A percentile compares a stretch with the other conserved stretches of the same genome.
Conservation (phyloP, 768 basidiomycete species). For the Strobilomyces confusus region DNA sequence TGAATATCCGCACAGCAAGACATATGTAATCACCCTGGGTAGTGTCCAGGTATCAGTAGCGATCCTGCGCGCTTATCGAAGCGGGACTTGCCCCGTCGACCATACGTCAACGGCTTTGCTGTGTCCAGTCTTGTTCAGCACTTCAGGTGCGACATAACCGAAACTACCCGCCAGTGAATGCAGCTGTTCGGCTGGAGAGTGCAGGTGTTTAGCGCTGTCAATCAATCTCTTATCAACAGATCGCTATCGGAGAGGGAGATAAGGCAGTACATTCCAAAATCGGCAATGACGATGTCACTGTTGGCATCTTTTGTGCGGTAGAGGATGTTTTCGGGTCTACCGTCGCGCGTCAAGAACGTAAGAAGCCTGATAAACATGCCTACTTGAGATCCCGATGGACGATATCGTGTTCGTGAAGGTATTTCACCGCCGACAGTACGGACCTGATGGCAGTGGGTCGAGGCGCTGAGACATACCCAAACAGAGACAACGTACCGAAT, state of each 20-base stretch:
- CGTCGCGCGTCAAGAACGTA: background rate
- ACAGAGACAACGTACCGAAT: slow-evolving; percentile 48
- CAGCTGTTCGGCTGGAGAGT: slow-evolving; percentile 66
- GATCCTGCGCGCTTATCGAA: background rate
- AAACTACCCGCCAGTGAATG: slow-evolving; percentile 75
- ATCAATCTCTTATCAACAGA: background rate
- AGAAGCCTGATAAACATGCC: slow-evolving; percentile 15
- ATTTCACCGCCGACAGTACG: slow-evolving; percentile 78
- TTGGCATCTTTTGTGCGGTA: slow-evolving; percentile 73
- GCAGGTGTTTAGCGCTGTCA: slow-evolving; percentile 75
- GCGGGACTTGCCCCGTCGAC: slow-evolving; percentile 74
- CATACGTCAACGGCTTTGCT: slow-evolving; percentile 93
- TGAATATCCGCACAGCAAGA: slow-evolving; percentile 90
- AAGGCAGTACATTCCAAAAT: slow-evolving; percentile 86
- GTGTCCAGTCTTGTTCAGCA: slow-evolving; percentile 76
- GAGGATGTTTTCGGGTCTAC: slow-evolving; percentile 92
- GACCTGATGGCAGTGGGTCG: slow-evolving; percentile 44
- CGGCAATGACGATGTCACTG: slow-evolving; percentile 91
- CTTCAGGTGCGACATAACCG: slow-evolving; percentile 91
- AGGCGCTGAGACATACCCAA: background rate
- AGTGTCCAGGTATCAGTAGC: background rate
- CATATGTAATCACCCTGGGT: slow-evolving; percentile 86
- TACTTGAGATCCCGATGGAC: slow-evolving; percentile 97
- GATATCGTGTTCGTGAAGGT: slow-evolving; percentile 88
- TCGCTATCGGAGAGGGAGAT: background rate